phyloP scores from a whole-genome alignment of 2,329 filamentous ascomycete genomes.

The Ophiostoma ulmi region DNA sequence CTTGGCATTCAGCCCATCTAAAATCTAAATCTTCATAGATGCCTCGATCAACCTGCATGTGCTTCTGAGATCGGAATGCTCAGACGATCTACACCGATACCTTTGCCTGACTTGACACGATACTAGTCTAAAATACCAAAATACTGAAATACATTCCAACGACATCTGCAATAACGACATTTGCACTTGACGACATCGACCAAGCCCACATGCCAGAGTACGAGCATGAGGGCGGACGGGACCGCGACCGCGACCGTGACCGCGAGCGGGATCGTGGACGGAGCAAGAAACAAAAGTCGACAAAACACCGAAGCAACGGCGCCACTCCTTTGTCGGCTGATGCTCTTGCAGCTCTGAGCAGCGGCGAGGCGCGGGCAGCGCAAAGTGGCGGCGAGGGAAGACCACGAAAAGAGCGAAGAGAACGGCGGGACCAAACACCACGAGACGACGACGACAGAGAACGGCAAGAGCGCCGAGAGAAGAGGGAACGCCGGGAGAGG shows the following conservation, averaged over 20 bases:
- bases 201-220: constrained; percentile 9
- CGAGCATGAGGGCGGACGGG: background rate
- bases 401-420: constrained; percentile 7
- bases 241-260: constrained; percentile 18
- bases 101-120: background rate
- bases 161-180: background rate
- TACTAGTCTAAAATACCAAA: no score
- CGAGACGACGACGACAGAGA: constrained; percentile 9
- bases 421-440: background rate
- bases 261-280: constrained; percentile 22
- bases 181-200: background rate
- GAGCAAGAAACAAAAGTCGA: constrained; percentile 27
- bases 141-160: background rate
- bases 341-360: constrained; percentile 31
- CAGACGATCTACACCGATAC: constrained; percentile 2
- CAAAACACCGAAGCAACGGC: constrained; percentile 22
- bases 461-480: constrained; percentile 10
- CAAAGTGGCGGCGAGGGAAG: background rate
- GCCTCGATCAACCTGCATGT: background rate
- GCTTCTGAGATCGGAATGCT: constrained; percentile 8
- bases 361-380: constrained; percentile 18
- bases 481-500: constrained; percentile 22
- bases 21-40: background rate
- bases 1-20: background rate
- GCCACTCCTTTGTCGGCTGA: constrained; percentile 30